Percentiles rank a stretch among this genome's conserved stretches.
These are phyloP conservation scores for Craterostigma plantagineum DNA, from an alignment of 257 asterid genomes.

Conservation along the genomic window DNA sequence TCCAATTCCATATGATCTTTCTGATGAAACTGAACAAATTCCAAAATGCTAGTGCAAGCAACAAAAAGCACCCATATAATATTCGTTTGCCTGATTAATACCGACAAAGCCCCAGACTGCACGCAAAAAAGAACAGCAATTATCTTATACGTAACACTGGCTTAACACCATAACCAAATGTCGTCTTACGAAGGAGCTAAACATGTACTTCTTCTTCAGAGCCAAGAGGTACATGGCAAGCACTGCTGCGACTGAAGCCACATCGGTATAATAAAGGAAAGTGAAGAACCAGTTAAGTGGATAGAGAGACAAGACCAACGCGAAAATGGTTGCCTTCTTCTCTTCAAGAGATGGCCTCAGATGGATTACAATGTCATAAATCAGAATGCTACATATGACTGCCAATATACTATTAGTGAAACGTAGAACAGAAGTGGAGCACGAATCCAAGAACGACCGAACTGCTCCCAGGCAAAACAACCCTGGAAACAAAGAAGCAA, in stretches of 20 bases:
- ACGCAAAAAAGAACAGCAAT: slow-evolving; percentile 7
- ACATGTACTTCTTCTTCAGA: slow-evolving; percentile 52
- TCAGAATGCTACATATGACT: slow-evolving; percentile 47
- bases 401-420: slow-evolving; percentile 63
- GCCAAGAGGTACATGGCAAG: slow-evolving; percentile 61
- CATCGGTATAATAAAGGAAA: slow-evolving; percentile 80
- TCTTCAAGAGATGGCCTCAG: slow-evolving; percentile 60
- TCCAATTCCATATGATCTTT: slow-evolving; percentile 17
- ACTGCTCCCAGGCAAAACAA: slow-evolving; percentile 23
- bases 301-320: slow-evolving; percentile 61
- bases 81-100: slow-evolving; percentile 85
- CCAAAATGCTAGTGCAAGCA: slow-evolving; percentile 54
- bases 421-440: slow-evolving; percentile 65
- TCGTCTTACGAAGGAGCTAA: slow-evolving; percentile 67
- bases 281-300: slow-evolving; percentile 96
- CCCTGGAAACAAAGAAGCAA: slow-evolving; percentile 88
- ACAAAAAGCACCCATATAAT: slow-evolving; percentile 77
- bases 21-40: slow-evolving; percentile 24
- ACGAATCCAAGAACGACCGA: slow-evolving; percentile 34
- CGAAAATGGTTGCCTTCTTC: slow-evolving; percentile 46
- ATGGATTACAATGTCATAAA: slow-evolving; percentile 45
- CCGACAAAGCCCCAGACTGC: slow-evolving; percentile 71
- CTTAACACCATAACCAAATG: neutral
- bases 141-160: neutral
- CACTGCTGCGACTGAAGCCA: slow-evolving; percentile 76